A percentile compares a stretch with the other conserved stretches of the same genome.
phyloP scores from a whole-genome alignment of 768 basidiomycete species.

The Lepiota venenata region DNA sequence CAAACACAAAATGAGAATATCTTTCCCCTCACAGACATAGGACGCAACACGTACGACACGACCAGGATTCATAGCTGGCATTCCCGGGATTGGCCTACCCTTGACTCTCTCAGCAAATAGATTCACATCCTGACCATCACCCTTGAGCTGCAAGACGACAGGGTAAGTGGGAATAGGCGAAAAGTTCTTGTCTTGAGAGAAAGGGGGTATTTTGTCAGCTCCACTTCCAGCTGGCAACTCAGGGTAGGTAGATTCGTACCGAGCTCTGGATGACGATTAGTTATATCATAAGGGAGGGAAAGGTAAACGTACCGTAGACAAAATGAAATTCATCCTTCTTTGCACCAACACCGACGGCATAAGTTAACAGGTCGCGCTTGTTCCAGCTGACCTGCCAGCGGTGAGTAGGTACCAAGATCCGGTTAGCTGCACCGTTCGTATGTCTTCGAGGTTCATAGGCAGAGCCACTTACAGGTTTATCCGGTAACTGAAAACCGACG shows the following conservation, averaged over 20 bases:
- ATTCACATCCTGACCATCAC: constrained; percentile 63
- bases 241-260: constrained; percentile 29
- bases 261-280: constrained; percentile 37
- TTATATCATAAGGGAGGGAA: not conserved
- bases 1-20: too few relatives aligned
- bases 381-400: constrained; percentile 74
- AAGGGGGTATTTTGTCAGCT: not conserved
- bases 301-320: constrained; percentile 57
- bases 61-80: constrained; percentile 70
- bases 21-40: not conserved
- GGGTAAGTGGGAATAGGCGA: constrained; percentile 84
- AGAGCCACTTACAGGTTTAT: constrained; percentile 47
- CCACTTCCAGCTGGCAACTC: not conserved
- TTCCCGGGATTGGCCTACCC: constrained; percentile 48
- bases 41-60: constrained; percentile 48
- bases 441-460: not conserved
- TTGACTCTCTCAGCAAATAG: constrained; percentile 57
- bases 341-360: constrained; percentile 80
- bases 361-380: constrained; percentile 76
- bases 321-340: constrained; percentile 68
- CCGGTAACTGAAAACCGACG: constrained; percentile 51
- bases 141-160: constrained; percentile 74
- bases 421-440: not conserved
- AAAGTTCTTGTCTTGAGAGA: constrained; percentile 41
- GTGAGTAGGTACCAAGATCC: not conserved